Conservation (phyloP, 1,284 basidiomycete species). For the Cystobasidium pallidum region DNA sequence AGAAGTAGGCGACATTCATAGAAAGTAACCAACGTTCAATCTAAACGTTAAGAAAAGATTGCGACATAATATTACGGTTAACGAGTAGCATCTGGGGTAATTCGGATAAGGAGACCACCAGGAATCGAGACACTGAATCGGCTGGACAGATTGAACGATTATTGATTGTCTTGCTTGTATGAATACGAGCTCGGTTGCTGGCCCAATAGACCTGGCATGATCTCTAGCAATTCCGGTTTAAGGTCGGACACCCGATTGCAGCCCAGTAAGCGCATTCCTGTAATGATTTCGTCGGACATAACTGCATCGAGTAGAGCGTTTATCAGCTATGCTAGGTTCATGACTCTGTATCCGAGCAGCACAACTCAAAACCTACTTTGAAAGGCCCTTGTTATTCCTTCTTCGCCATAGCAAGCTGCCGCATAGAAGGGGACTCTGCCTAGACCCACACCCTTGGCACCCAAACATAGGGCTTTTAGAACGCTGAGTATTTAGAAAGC, state of each 20-base stretch:
- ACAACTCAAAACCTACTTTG: conserved; percentile 11
- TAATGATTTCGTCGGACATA: conserved; percentile 37
- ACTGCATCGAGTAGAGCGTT: conserved; percentile 1
- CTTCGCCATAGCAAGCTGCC: conserved; percentile 30
- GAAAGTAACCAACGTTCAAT: no score
- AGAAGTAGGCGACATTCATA: conserved; percentile 4
- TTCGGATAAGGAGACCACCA: no score
- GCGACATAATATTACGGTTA: conserved; percentile 1
- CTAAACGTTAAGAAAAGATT: no score
- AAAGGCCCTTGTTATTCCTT: conserved; percentile 28
- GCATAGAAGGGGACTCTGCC: conserved; percentile 59
- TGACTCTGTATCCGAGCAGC: no score
- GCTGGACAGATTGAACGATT: neutral
- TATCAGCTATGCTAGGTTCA: conserved; percentile 6
- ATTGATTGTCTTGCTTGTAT: conserved; percentile 25
- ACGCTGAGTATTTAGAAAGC: conserved; percentile 58
- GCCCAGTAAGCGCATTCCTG: conserved; percentile 32
- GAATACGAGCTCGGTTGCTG: conserved; percentile 25
- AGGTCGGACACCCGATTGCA: conserved; percentile 30
- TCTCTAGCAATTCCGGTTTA: conserved; percentile 25
- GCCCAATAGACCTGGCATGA: conserved; percentile 26
- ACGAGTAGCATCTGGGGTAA: neutral
- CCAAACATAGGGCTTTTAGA: conserved; percentile 86
- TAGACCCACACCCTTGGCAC: conserved; percentile 85
- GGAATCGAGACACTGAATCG: no score